Evolutionary conservation across 1,284 basidiomycete genomes (phyloP), one percentile per base, ranked within the genome.

Genomic region (Boletus chippewaensis): DNA sequence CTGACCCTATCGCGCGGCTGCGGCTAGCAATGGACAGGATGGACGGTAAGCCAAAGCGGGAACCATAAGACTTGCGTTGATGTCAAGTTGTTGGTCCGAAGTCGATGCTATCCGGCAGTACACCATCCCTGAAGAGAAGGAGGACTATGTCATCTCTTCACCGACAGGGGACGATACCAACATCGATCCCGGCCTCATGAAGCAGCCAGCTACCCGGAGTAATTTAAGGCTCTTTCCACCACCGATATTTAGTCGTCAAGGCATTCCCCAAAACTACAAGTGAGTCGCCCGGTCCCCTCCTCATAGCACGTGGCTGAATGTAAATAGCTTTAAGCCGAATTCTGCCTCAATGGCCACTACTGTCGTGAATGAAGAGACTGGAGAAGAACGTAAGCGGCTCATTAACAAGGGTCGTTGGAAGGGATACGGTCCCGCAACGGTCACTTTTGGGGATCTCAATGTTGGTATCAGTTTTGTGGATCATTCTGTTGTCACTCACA

Each of bases 351-450:
- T 87, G 52, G 70, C 78, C 2, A 75, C 83, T 5, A 83, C 79
- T 5, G 70, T 77, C 8, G 68, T 84, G 4, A 80, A 90, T 58
- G 80, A 85, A 59, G 78, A 80, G 54, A 90, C 86, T 0, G 87
- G 87, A n/a, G 83, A 85, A 62, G 89, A 87, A 66, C 83, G 77
- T 65, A 87, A 84, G 60, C 76, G 91, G 2, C 73, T 89, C 31
- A 85, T 91, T 53, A 91, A 92, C 62, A 78, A 77, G 54, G 80
- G 81, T 73, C 78, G 87, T 20, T 89, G 86, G 83, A 89, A 86
- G 62, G 84, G 85, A 11, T 84, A 79, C 58, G 83, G 84, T 0
- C 83, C 87, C 20, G 78, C 79, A 16, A 76, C 84, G 12, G 79
- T 91, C 47, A 73, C 80, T 51, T 91, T 84, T 58, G 59, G 74